These are phyloP conservation scores for Penicillium vulpinum DNA, from an alignment of 2,329 filamentous ascomycete species.

Conservation along the genomic window DNA sequence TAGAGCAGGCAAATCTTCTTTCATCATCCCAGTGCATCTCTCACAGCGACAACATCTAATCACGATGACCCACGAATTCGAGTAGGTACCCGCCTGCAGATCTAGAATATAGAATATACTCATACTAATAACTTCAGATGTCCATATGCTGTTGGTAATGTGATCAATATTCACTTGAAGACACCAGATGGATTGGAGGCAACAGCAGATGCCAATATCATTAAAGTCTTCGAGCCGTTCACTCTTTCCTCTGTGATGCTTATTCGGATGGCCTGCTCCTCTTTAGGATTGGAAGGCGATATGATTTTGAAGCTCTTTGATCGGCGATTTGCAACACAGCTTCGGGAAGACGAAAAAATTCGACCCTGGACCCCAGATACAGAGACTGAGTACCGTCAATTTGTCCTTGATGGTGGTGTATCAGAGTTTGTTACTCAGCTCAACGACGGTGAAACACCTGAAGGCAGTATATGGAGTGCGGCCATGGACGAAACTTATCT, in stretches of 20 bases:
- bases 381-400: constrained; percentile 18
- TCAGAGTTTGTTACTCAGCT: background rate
- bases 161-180: constrained; percentile 2
- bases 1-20: no score
- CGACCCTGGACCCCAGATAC: constrained; percentile 13
- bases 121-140: constrained; percentile 5
- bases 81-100: no score
- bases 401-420: constrained; percentile 14
- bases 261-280: constrained; percentile 6
- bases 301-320: constrained; percentile 24
- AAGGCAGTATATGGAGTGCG: constrained; percentile 8
- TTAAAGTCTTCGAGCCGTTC: constrained; percentile 18
- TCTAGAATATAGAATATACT: no score
- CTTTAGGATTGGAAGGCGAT: constrained; percentile 3
- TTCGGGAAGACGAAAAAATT: constrained; percentile 12
- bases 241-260: constrained; percentile 19
- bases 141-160: constrained; percentile 6
- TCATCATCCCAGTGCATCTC: no score
- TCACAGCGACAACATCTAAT: no score
- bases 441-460: background rate
- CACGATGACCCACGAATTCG: no score
- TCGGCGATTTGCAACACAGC: constrained; percentile 17
- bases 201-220: constrained; percentile 6
- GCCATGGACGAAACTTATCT: constrained; percentile 20
- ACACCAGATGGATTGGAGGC: background rate